Evolutionary conservation across 805 yeast genomes (phyloP), one percentile per base, ranked within the genome.

Genomic region (Candida argentea): DNA sequence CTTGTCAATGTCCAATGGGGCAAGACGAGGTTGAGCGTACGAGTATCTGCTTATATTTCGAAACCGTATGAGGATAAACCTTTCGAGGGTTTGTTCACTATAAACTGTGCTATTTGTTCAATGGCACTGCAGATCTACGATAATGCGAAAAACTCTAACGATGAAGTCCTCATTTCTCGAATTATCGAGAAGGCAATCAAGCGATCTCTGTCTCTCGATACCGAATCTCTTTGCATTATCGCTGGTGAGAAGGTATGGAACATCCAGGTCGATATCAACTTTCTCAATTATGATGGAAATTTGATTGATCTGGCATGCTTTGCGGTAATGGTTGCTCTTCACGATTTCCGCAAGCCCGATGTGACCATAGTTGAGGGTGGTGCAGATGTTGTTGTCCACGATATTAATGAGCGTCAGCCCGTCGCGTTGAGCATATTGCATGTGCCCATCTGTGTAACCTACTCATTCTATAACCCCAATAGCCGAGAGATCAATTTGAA

Each of bases 211-310:
- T 94, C 97, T 1, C 57, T 91, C 25, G 98, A 91, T 53, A 66
- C 89, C 23, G 98, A 91, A 50, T 73, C 84, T 27, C 57, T 91
- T 25, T 89, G 97, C 57, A 84, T 91, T 25, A 71, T 82, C 14
- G 94, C 95, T 0, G 97, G 96, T 2, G 69, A 75, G 30, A 78
- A 84, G 39, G 86, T 94, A 47, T 91, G 98, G 98, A 67, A 76
- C 31, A 64, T 91, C 8, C 69, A 93, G 33, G 96, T 93, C 0
- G 96, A 87, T 47, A 73, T 91, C 11, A 94, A 86, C 46, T 82
- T 83, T 43, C 55, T 91, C 32, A 80, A 86, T 48, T 85, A 74
- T 46, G 98, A 91, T 53, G 98, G 98, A 23, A 93, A 93, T 12
- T 68, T 91, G 26, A 76, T 87, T 22, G 98, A 91, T 52, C 81